Base-by-base conservation (phyloP, 2,329 filamentous ascomycete genomes). In the Aspergillus sojae region DNA sequence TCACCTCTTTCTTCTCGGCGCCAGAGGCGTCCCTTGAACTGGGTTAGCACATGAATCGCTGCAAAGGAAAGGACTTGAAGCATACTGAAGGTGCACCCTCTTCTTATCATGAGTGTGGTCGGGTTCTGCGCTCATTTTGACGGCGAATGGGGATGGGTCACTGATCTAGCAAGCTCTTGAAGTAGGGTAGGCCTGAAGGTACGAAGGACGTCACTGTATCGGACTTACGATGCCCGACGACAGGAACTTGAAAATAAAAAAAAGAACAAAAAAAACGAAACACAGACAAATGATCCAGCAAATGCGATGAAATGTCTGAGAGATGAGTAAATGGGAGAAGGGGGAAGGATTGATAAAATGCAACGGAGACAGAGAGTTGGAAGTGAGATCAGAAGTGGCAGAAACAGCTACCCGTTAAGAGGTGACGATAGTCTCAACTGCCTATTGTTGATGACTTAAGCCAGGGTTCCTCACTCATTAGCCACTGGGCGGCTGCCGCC, bases 31-130 rank as follows among this genome's bases (percentile, higher is more conserved):
- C 93, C 83, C 93, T 97, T 71, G 61, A 72, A 43, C 41, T 57
- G 56, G 60, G 77, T 88, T 77, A 87, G 80, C 70, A 69, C 56
- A 52, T 41, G 39, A 57, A 34, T 30, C 60, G 62, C 62, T 70
- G 67, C 64, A 52, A 66, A 63, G 54, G 57, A 30, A 53, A 43
- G 58, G 46, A 23, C 61, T 60, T 26, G 34, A 45, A 48, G 82
- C 91, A 78, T 87, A 94, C 92, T 88, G 86, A 80, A 94, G 79
- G 81, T 94, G 91, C 80, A 89, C 90, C 89, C 93, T 93, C 83
- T 90, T 89, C 88, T 93, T 93, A 73, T 88, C 84, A 65, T 91
- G 78, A 48, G 75, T 75, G 71, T 86, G 81, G 72, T 86, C 84
- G 66, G 88, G 87, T 77, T 91, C 88, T 70, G 88, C 80, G 80